Evolutionary conservation across 73 alveolate genomes (phyloP).

Genomic region (Effrenium voratum): DNA sequence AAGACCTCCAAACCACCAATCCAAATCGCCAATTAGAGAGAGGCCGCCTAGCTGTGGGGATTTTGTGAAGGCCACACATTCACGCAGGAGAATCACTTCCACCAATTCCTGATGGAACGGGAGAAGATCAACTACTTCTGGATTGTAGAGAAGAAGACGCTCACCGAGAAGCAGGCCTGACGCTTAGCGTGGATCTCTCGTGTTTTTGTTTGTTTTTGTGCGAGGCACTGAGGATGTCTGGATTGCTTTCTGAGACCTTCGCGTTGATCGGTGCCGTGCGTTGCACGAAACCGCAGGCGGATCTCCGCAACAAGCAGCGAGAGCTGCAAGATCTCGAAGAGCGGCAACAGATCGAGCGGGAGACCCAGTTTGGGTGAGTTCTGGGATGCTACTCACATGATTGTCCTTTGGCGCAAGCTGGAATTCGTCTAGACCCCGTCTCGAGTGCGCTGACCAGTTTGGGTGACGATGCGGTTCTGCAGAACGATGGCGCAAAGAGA

Average conservation of each 20-base stretch:
- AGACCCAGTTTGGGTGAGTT: neutral
- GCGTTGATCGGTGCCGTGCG: too few species aligned
- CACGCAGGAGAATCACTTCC: slow-evolving; percentile 80
- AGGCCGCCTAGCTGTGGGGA: neutral
- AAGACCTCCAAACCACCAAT: too few species aligned
- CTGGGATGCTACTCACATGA: neutral
- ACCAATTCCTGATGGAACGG: slow-evolving; percentile 95
- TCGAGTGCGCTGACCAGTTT: neutral
- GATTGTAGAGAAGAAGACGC: slow-evolving; percentile 96
- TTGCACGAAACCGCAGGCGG: slow-evolving; percentile 89
- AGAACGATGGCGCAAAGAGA: too few species aligned
- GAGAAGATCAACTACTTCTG: slow-evolving; percentile 96
- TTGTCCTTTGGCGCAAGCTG: too few species aligned
- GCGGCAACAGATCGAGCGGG: slow-evolving; percentile 95
- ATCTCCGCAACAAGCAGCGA: slow-evolving; percentile 96
- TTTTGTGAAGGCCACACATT: neutral
- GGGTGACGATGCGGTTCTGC: too few species aligned
- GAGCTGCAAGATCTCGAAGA: slow-evolving; percentile 96
- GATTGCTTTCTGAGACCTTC: neutral
- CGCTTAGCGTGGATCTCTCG: neutral
- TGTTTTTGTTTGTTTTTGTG: neutral
- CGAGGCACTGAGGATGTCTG: neutral
- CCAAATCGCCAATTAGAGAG: too few species aligned
- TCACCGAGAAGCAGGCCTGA: slow-evolving; percentile 95
- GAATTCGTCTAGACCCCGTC: too few species aligned